Evolutionary conservation across 2,329 filamentous ascomycete genomes (phyloP).

Genomic region (Arachnomyces sp.): DNA sequence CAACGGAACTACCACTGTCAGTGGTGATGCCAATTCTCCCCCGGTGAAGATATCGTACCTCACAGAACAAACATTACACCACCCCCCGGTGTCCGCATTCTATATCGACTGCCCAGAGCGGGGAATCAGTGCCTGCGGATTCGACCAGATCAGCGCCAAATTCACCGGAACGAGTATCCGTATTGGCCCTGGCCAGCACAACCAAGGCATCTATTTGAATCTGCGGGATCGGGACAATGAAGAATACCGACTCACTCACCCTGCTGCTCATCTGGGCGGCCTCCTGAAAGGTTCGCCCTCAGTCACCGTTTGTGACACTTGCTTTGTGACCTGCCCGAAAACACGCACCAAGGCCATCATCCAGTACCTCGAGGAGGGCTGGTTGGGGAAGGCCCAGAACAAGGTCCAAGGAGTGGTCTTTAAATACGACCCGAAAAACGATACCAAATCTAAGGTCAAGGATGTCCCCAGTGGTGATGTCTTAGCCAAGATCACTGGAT

Average conservation of each 20-base stretch:
- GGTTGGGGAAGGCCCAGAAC: conserved; percentile 86
- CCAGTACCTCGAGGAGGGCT: conserved; percentile 88
- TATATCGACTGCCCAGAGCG: conserved; percentile 87
- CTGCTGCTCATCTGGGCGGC: conserved; percentile 83
- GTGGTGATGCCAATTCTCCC: conserved; percentile 27
- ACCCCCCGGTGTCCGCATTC: conserved; percentile 94
- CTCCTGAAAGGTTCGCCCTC: conserved; percentile 79
- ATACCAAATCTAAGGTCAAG: conserved; percentile 68
- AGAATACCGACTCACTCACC: conserved; percentile 91
- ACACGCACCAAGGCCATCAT: conserved; percentile 87
- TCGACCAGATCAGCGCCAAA: conserved; percentile 93
- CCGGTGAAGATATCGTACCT: conserved; percentile 80
- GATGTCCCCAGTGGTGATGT: conserved; percentile 82
- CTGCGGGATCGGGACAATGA: conserved; percentile 73
- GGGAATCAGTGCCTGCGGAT: conserved; percentile 78
- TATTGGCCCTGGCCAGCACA: conserved; percentile 84
- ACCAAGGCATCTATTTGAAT: conserved; percentile 90
- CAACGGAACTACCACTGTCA: conserved; percentile 26
- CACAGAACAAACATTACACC: conserved; percentile 95
- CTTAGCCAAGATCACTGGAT: conserved; percentile 70
- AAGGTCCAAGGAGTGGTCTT: conserved; percentile 87
- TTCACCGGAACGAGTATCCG: conserved; percentile 94
- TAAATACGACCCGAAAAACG: conserved; percentile 78
- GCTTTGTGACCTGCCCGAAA: conserved; percentile 81
- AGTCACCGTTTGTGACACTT: conserved; percentile 82